Evolutionary conservation across 768 basidiomycete genomes (phyloP), one percentile per base, ranked within the genome.

Genomic region (Botryobasidium botryosum): DNA sequence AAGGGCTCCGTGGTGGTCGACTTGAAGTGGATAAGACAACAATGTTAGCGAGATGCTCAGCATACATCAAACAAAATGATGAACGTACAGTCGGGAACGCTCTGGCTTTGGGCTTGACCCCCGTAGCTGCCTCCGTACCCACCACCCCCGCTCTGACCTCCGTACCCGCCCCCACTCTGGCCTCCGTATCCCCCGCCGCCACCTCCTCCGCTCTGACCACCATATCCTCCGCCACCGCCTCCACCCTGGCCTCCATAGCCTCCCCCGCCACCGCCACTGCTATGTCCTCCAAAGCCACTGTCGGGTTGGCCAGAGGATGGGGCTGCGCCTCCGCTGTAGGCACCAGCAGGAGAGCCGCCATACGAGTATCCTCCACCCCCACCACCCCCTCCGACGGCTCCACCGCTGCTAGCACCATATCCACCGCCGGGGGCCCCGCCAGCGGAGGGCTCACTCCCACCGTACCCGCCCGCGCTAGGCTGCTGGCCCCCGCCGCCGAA

Each of bases 1-100:
- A 21, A 49, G 18, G 37, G 32, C 47, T 15, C 49, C 24, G 7
- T 28, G 2, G 31, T 50, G 28, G 24, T 50, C 48, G 17, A 50
- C 49, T 50, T 24, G 10, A 13, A 20, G 33, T 15, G 40, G 23
- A 2, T n/a, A 13, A 31, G 6, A 43, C 24, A 15, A 2, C 18
- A 28, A 21, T 13, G 5, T 3, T n/a, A 24, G 25, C 40, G 24
- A 15, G n/a, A 5, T 21, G 31, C 41, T 42, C 25, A 42, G n/a
- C 41, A 13, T 15, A n/a, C 41, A 29, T 42, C 41, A 25, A 5
- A 8, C 6, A 6, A 25, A 10, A 28, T n/a, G 41, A 43, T 15
- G 23, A 12, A 33, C 27, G 24, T 8, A 23, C 21, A 7, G 21
- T 43, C 10, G n/a, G 13, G 36, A 26, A 33, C 44, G 20, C 28